Evolutionary conservation across 116 monocot genomes (phyloP).

Genomic region (Zostera marina): DNA sequence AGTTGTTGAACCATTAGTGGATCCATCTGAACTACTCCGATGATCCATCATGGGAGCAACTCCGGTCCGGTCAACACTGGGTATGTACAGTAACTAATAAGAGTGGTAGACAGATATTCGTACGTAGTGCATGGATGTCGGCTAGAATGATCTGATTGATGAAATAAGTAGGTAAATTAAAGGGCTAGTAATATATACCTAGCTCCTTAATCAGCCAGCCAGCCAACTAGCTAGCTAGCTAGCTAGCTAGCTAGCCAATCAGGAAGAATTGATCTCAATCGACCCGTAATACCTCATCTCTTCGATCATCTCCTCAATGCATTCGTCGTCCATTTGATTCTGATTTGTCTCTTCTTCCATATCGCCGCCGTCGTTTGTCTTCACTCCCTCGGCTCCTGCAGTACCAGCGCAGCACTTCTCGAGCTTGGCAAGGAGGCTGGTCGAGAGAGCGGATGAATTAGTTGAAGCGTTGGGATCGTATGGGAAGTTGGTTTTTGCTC

Average conservation of each 20-base stretch:
- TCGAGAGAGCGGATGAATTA: conserved; percentile 22
- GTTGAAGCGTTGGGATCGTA: conserved; percentile 7
- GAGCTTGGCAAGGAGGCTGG: conserved; percentile 63
- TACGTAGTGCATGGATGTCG: no score
- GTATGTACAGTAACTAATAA: no score
- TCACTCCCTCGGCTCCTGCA: not conserved
- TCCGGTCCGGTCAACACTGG: not conserved
- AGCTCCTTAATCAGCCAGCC: no score
- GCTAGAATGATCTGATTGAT: not conserved
- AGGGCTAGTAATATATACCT: no score
- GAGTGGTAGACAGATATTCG: no score
- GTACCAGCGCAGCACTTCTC: conserved; percentile 47
- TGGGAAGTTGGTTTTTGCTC: conserved; percentile 76
- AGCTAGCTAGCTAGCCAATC: no score
- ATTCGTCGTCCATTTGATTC: conserved; percentile 41
- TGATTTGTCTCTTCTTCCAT: conserved; percentile 10
- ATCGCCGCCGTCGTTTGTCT: not conserved
- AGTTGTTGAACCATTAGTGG: no score
- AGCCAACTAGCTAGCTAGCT: no score
- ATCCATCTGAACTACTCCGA: not conserved
- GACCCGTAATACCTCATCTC: conserved; percentile 76
- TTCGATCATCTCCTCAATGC: conserved; percentile 88
- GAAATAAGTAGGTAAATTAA: not conserved
- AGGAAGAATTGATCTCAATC: conserved; percentile 43
- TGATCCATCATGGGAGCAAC: not conserved